Evolutionary conservation across 352 stramenopile genomes (phyloP).

Genomic region (Phytopythium sindhum): DNA sequence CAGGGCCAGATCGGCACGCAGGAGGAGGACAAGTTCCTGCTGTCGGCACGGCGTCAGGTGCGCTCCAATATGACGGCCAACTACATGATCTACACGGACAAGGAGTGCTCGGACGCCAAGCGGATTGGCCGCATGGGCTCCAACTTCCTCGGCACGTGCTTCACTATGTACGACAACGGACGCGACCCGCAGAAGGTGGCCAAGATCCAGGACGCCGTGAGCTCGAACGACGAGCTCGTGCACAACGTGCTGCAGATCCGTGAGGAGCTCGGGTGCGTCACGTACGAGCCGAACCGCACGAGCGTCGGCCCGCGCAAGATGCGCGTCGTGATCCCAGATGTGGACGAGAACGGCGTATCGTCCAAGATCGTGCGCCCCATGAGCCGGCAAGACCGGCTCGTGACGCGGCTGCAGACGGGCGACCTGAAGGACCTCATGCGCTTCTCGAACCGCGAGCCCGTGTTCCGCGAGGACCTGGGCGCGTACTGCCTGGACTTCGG

Average conservation of each 20-base stretch:
- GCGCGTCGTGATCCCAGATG: slow-evolving; percentile 76
- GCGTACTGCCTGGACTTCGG: slow-evolving; percentile 86
- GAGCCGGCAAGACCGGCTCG: slow-evolving; percentile 80
- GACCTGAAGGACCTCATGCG: slow-evolving; percentile 85
- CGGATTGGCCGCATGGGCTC: slow-evolving; percentile 88
- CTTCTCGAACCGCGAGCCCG: slow-evolving; percentile 84
- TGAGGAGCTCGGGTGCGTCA: slow-evolving; percentile 81
- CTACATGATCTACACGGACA: slow-evolving; percentile 84
- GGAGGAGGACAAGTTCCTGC: slow-evolving; percentile 77
- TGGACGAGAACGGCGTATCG: slow-evolving; percentile 74
- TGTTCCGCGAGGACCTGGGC: slow-evolving; percentile 82
- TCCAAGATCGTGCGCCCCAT: slow-evolving; percentile 85
- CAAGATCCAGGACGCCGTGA: slow-evolving; percentile 84
- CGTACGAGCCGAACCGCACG: slow-evolving; percentile 85
- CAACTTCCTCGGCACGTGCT: slow-evolving; percentile 85
- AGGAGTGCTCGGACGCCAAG: slow-evolving; percentile 62
- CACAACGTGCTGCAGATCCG: slow-evolving; percentile 87
- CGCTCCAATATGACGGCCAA: slow-evolving; percentile 89
- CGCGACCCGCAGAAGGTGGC: slow-evolving; percentile 84
- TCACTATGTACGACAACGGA: slow-evolving; percentile 87
- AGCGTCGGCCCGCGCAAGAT: slow-evolving; percentile 85
- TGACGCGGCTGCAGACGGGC: slow-evolving; percentile 60
- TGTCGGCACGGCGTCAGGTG: slow-evolving; percentile 75
- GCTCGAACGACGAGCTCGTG: slow-evolving; percentile 52
- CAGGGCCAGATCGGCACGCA: slow-evolving; percentile 82